A percentile compares a stretch with the other conserved stretches of the same genome.
These are phyloP conservation scores for Whalleya microplaca DNA, from an alignment of 2,329 filamentous ascomycete species.

Conservation along the genomic window DNA sequence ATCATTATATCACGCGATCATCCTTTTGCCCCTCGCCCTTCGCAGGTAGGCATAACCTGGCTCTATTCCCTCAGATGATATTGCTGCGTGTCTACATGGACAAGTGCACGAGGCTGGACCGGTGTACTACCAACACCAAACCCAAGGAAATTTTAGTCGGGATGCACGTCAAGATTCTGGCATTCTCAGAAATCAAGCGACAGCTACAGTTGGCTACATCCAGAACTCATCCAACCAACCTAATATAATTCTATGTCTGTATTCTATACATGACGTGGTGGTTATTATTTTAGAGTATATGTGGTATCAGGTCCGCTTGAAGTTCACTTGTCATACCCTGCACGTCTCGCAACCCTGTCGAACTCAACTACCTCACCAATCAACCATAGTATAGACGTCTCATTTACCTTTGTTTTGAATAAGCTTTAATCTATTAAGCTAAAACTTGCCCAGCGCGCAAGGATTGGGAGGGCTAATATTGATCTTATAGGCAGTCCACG, in stretches of 20 bases:
- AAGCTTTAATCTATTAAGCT: conserved; percentile 15
- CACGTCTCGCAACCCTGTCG: conserved; percentile 35
- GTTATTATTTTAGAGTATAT: conserved; percentile 19
- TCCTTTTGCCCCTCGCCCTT: background rate
- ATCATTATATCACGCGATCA: background rate
- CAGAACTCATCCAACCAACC: no score
- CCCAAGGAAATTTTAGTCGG: background rate
- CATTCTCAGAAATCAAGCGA: background rate
- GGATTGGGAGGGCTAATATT: conserved; percentile 16
- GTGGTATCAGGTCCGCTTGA: conserved; percentile 9
- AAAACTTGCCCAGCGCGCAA: conserved; percentile 18
- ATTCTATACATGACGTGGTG: background rate
- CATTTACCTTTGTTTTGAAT: conserved; percentile 14
- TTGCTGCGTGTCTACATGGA: background rate
- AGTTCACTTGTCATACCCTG: conserved; percentile 27
- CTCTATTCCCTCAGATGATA: background rate
- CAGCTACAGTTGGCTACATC: background rate
- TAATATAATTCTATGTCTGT: background rate
- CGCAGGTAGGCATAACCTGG: background rate
- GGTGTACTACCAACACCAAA: background rate
- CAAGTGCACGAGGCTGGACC: background rate
- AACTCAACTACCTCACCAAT: no score
- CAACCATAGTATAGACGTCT: conserved; percentile 12
- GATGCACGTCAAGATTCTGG: background rate
- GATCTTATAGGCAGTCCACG: conserved; percentile 14